Evolutionary conservation across 352 stramenopile species (phyloP).

Genomic region (Globisporangium spinosum): DNA sequence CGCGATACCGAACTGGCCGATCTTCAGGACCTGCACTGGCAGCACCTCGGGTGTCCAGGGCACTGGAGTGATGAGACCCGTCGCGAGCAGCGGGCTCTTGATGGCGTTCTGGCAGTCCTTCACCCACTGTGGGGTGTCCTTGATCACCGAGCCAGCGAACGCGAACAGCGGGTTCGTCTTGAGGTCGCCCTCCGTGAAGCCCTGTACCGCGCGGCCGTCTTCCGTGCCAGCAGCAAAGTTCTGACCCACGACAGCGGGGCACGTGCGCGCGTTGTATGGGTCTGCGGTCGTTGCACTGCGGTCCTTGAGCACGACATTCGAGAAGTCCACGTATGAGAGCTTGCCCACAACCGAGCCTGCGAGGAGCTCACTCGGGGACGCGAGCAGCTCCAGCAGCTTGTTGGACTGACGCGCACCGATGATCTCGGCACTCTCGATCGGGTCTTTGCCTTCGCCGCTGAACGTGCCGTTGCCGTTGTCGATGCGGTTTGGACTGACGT

Average conservation of each 20-base stretch:
- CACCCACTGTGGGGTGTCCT: conserved; percentile 34
- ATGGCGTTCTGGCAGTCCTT: conserved; percentile 34
- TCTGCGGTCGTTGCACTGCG: conserved; percentile 16
- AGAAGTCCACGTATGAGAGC: conserved; percentile 47
- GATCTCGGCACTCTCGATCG: conserved; percentile 40
- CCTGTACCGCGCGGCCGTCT: conserved; percentile 30
- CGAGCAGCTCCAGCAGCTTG: conserved; percentile 29
- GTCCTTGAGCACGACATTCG: conserved; percentile 36
- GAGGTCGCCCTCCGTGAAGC: conserved; percentile 41
- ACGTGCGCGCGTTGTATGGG: conserved; percentile 36
- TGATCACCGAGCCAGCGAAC: conserved; percentile 23
- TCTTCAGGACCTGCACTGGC: conserved; percentile 48
- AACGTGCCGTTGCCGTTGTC: conserved; percentile 52
- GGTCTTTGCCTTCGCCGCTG: conserved; percentile 28
- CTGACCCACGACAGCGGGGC: conserved; percentile 41
- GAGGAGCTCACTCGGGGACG: conserved; percentile 22
- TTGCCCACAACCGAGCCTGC: conserved; percentile 23
- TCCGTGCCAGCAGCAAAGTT: conserved; percentile 53
- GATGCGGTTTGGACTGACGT: conserved; percentile 45
- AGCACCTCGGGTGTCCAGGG: conserved; percentile 47
- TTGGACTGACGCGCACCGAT: conserved; percentile 35
- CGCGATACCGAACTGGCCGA: conserved; percentile 52
- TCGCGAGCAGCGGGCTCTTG: conserved; percentile 38
- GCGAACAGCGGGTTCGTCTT: conserved; percentile 34
- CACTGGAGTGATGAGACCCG: conserved; percentile 37